Conservation (phyloP, 345 rosid species). For the Populus simonii region DNA sequence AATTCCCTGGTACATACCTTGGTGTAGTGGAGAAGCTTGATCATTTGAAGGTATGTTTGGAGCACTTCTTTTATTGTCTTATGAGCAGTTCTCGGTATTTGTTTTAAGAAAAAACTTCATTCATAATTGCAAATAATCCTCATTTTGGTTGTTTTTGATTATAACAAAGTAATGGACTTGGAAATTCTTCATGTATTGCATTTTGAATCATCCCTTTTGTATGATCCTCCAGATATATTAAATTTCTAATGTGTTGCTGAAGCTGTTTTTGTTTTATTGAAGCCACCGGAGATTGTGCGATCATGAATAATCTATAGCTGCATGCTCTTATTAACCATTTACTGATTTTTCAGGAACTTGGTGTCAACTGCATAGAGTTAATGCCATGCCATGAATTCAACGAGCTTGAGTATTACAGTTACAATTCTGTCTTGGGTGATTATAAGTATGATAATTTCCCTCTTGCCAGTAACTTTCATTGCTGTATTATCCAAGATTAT, state of each 20-base stretch:
- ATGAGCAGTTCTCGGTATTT: not conserved
- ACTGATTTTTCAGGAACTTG: constrained; percentile 72
- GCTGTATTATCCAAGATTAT: constrained; percentile 1
- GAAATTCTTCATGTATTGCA: not conserved
- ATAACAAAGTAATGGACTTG: not conserved
- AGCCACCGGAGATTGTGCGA: not conserved
- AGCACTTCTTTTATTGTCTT: not conserved
- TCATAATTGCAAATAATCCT: not conserved
- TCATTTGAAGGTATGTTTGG: constrained; percentile 68
- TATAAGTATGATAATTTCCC: constrained; percentile 54
- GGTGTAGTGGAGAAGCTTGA: constrained; percentile 91
- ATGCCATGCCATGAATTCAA: constrained; percentile 99
- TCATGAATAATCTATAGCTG: not conserved
- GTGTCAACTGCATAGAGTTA: constrained; percentile 88
- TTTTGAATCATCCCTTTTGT: not conserved
- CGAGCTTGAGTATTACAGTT: constrained; percentile 87
- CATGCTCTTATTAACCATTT: constrained; percentile 17
- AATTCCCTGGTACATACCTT: constrained; percentile 78
- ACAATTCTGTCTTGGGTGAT: constrained; percentile 75
- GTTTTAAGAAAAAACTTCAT: not conserved
- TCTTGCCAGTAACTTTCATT: constrained; percentile 13
- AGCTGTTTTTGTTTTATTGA: not conserved
- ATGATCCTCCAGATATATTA: not conserved
- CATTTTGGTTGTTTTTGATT: not conserved
- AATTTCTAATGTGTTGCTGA: not conserved